Evolutionary conservation across 2,329 filamentous ascomycete genomes (phyloP).

Genomic region (Cadophora sp.): DNA sequence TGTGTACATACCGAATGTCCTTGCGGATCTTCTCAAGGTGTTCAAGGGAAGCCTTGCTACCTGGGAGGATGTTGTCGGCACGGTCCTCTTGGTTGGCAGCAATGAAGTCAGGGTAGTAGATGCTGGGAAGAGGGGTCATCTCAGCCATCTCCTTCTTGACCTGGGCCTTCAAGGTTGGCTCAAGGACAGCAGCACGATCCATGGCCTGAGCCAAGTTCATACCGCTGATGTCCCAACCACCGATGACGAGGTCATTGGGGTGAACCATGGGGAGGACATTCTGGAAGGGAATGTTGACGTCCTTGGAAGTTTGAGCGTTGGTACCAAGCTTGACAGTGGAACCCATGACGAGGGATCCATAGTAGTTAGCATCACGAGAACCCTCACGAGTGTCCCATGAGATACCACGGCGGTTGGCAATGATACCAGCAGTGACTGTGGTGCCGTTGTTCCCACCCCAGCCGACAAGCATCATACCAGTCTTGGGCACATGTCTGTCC

Average conservation of each 20-base stretch:
- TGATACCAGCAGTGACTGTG: constrained; percentile 94
- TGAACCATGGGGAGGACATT: constrained; percentile 95
- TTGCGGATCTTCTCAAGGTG: constrained; percentile 93
- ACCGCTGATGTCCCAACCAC: constrained; percentile 96
- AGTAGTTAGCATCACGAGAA: constrained; percentile 88
- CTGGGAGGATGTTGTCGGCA: constrained; percentile 87
- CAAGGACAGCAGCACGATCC: constrained; percentile 94
- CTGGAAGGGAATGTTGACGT: constrained; percentile 97
- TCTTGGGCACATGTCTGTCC: constrained; percentile 89
- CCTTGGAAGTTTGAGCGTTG: constrained; percentile 80
- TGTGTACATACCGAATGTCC: constrained; percentile 75
- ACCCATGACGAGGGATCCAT: constrained; percentile 95
- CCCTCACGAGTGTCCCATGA: constrained; percentile 95
- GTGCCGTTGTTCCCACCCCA: constrained; percentile 98
- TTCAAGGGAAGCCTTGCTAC: constrained; percentile 81
- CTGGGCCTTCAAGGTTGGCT: constrained; percentile 89
- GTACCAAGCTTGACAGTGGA: constrained; percentile 97
- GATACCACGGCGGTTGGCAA: constrained; percentile 89
- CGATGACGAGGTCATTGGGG: constrained; percentile 92
- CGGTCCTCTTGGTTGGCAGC: constrained; percentile 97
- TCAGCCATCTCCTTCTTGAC: constrained; percentile 92
- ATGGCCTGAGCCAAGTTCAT: constrained; percentile 90
- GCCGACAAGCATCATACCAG: constrained; percentile 96
- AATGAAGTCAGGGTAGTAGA: constrained; percentile 99
- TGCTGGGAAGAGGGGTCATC: constrained; percentile 88